These are phyloP conservation scores for Sphagnum magellanicum DNA, from an alignment of 228 moss, liverwort and hornwort genomes.

Conservation along the genomic window DNA sequence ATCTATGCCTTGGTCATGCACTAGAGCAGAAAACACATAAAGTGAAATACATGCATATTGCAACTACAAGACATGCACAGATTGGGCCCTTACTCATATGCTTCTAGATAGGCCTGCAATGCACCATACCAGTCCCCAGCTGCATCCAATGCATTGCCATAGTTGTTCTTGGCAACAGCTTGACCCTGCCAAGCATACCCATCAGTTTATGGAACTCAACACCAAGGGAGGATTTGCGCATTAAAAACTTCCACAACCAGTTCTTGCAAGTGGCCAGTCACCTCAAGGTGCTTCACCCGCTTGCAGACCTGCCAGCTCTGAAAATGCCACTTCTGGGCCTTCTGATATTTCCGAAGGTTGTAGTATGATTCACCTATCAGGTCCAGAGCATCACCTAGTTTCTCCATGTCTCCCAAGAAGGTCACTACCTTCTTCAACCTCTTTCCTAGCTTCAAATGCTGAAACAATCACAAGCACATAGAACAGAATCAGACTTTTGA, in stretches of 20 bases:
- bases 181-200: constrained; percentile 54
- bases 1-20: too few species aligned
- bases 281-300: constrained; percentile 81
- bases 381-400: constrained; percentile 80
- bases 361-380: constrained; percentile 67
- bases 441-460: constrained; percentile 79
- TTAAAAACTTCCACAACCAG: background rate
- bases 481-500: background rate
- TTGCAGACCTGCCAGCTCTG: constrained; percentile 61
- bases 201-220: too few species aligned
- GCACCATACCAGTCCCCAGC: constrained; percentile 50
- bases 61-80: too few species aligned
- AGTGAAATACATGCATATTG: too few species aligned
- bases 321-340: constrained; percentile 79
- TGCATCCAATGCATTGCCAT: constrained; percentile 79
- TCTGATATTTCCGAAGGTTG: constrained; percentile 58
- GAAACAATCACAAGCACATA: background rate
- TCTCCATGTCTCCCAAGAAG: constrained; percentile 73
- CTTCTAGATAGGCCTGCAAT: constrained; percentile 66
- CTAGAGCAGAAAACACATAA: too few species aligned
- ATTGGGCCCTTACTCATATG: constrained; percentile 58
- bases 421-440: constrained; percentile 55
- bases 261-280: constrained; percentile 2
- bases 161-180: constrained; percentile 79
- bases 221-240: background rate